Percentiles rank a stretch among this genome's conserved stretches.
Evolutionary conservation across 2,329 filamentous ascomycete genomes (phyloP).

Genomic region (Sporothrix euskadiensis): DNA sequence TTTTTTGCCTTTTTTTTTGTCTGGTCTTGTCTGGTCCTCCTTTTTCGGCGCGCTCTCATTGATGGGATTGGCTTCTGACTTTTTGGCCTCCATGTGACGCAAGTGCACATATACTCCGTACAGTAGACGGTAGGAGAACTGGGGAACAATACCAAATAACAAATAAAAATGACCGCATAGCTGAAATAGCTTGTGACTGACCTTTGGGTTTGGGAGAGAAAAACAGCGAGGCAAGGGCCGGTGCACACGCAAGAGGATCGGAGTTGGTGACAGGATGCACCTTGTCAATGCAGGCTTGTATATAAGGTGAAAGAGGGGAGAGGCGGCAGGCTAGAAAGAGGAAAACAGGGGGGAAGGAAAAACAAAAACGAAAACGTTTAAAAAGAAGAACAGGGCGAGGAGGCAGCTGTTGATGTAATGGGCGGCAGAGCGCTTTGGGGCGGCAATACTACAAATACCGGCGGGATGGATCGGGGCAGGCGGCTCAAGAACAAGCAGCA

Average conservation of each 20-base stretch:
- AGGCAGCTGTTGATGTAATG: conserved; percentile 1
- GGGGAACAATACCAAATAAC: not conserved
- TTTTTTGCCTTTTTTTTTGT: conserved; percentile 1
- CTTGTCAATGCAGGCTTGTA: not conserved
- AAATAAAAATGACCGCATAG: conserved; percentile 1
- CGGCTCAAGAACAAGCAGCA: conserved; percentile 19
- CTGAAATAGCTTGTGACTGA: conserved; percentile 19
- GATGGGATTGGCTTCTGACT: conserved; percentile 3
- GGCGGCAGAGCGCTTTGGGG: conserved; percentile 22
- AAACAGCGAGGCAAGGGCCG: conserved; percentile 22
- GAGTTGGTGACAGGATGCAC: conserved; percentile 11
- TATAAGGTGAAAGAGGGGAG: not conserved
- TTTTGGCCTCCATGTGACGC: conserved; percentile 10
- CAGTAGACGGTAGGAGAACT: conserved; percentile 1
- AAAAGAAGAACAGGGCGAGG: not conserved
- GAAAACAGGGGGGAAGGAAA: not conserved
- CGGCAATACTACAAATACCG: conserved; percentile 22
- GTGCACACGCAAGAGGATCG: not conserved
- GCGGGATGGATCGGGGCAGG: conserved; percentile 24
- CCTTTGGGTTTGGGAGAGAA: conserved; percentile 24
- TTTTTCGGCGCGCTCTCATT: conserved; percentile 7
- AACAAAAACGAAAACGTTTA: not conserved
- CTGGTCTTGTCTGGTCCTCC: not conserved
- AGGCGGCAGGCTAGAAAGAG: conserved; percentile 7
- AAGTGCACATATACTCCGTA: not conserved